phyloP scores from a whole-genome alignment of 106 monocot genomes.

The Phalaenopsis aphrodite region DNA sequence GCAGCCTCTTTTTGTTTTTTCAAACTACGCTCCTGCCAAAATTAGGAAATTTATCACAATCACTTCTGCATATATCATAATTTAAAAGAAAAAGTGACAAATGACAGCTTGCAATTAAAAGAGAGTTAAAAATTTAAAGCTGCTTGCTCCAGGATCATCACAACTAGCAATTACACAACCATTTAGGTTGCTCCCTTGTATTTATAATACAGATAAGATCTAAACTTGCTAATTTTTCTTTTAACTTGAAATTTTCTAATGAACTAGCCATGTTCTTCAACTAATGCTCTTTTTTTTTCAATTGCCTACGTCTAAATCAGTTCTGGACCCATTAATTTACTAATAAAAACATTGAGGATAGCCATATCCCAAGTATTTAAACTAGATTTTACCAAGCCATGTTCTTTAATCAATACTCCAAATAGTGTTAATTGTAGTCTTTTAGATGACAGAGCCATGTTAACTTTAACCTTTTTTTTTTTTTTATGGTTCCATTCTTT shows the following conservation, averaged over 20 bases:
- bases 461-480: too few species aligned
- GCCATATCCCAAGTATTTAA: too few species aligned
- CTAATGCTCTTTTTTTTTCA: background rate
- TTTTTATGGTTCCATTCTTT: too few species aligned
- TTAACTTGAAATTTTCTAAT: background rate
- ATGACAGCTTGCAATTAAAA: background rate
- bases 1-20: constrained; percentile 78
- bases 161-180: background rate
- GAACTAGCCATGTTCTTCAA: background rate
- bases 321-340: too few species aligned
- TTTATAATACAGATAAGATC: background rate
- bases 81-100: background rate
- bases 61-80: background rate
- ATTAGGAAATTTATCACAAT: background rate
- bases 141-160: background rate
- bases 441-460: too few species aligned
- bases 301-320: too few species aligned
- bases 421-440: too few species aligned
- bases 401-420: too few species aligned
- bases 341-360: too few species aligned
- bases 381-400: too few species aligned
- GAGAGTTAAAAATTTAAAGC: too few species aligned
- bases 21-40: constrained; percentile 61
- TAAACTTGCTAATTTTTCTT: background rate
- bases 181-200: background rate